These are phyloP conservation scores for Claviceps sp. DNA, from an alignment of 2,329 filamentous ascomycete genomes.

Conservation along the genomic window DNA sequence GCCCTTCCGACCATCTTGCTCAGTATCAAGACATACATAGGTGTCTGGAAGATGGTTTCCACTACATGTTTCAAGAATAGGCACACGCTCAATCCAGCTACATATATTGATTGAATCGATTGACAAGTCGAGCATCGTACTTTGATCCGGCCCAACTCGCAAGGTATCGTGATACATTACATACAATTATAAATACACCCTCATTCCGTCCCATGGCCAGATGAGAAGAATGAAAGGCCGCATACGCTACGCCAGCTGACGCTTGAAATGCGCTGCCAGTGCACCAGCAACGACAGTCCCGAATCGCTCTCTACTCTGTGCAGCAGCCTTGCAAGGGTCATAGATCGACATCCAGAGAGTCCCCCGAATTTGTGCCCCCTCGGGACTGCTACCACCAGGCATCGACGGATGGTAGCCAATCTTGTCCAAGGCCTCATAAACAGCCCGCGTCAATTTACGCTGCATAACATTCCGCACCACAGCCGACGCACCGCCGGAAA, in stretches of 20 bases:
- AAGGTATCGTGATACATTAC: neutral
- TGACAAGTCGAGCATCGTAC: neutral
- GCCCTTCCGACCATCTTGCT: too few relatives aligned
- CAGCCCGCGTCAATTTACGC: conserved; percentile 13
- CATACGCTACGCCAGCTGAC: neutral
- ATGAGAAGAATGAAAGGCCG: neutral
- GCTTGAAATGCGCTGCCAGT: conserved; percentile 5
- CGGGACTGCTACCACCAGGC: conserved; percentile 5
- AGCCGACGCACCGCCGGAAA: conserved; percentile 4
- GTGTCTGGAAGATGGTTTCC: neutral
- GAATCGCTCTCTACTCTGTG: conserved; percentile 9
- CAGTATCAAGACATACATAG: neutral
- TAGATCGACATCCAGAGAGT: conserved; percentile 14
- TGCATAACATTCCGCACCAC: conserved; percentile 15
- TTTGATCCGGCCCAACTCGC: neutral
- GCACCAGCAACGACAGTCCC: conserved; percentile 9
- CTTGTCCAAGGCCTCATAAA: conserved; percentile 15
- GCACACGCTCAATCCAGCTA: neutral
- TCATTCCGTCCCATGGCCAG: neutral
- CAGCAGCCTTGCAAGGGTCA: conserved; percentile 9
- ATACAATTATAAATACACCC: neutral
- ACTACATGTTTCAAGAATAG: neutral
- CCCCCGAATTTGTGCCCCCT: conserved; percentile 10
- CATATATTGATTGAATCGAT: neutral
- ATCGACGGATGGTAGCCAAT: conserved; percentile 11